Evolutionary conservation across 352 stramenopile genomes (phyloP).

Genomic region (Plasmopara muralis): DNA sequence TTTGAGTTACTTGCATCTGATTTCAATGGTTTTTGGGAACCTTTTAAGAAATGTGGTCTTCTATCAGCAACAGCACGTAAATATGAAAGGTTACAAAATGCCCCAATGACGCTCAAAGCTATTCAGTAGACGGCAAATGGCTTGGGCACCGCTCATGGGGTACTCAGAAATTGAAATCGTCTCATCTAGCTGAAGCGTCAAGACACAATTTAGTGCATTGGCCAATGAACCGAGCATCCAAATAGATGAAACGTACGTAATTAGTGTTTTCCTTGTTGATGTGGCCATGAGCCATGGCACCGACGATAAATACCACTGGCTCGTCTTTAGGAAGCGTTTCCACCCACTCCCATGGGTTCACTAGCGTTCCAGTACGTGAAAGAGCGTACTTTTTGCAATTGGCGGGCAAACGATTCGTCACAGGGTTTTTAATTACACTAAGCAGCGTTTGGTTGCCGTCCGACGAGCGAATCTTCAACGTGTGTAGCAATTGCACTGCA

Average conservation of each 20-base stretch:
- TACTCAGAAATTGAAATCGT: slow-evolving; percentile 98
- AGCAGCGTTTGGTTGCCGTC: slow-evolving; percentile 95
- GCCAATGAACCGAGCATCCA: neutral
- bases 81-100: slow-evolving; percentile 88
- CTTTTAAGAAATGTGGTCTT: too few species aligned
- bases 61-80: neutral
- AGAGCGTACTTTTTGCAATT: slow-evolving; percentile 95
- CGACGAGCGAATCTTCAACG: slow-evolving; percentile 99
- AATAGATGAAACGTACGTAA: slow-evolving; percentile 66
- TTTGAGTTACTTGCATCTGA: too few species aligned
- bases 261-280: slow-evolving; percentile 96
- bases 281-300: slow-evolving; percentile 95
- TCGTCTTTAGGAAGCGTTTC: slow-evolving; percentile 86
- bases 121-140: slow-evolving; percentile 94
- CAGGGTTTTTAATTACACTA: slow-evolving; percentile 99
- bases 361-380: slow-evolving; percentile 89
- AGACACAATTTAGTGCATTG: slow-evolving; percentile 8
- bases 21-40: too few species aligned
- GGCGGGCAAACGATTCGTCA: slow-evolving; percentile 95
- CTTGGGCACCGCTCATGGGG: slow-evolving; percentile 95
- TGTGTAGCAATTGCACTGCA: slow-evolving; percentile 98
- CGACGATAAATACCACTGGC: slow-evolving; percentile 97
- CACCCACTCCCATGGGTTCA: slow-evolving; percentile 94
- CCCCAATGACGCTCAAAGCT: slow-evolving; percentile 98
- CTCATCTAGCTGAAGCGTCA: slow-evolving; percentile 84